A percentile compares a stretch with the other conserved stretches of the same genome.
Evolutionary conservation across 2,329 filamentous ascomycete genomes (phyloP).

Genomic region (Leptodontidium sp.): DNA sequence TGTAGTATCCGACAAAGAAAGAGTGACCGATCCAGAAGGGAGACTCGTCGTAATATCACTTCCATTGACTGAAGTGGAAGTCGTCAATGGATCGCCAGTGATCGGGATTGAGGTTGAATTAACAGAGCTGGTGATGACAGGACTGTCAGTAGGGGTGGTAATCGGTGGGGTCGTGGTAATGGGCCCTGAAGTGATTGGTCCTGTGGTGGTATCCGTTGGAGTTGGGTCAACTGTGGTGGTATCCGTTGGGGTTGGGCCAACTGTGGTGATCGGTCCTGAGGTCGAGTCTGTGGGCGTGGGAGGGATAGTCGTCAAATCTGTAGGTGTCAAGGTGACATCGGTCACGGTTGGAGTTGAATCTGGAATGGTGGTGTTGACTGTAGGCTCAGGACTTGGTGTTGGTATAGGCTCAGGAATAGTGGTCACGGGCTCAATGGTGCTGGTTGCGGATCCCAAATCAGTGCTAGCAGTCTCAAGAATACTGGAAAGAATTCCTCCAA

Average conservation of each 20-base stretch:
- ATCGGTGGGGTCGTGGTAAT: conserved; percentile 8
- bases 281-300: conserved; percentile 14
- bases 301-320: not conserved
- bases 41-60: conserved; percentile 20
- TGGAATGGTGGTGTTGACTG: not conserved
- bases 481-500: conserved; percentile 30
- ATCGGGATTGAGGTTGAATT: not conserved
- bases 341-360: conserved; percentile 14
- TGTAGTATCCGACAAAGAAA: conserved; percentile 1
- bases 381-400: not conserved
- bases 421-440: not conserved
- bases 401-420: conserved; percentile 16
- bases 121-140: not conserved
- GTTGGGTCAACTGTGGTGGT: not conserved
- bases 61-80: not conserved
- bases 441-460: conserved; percentile 1
- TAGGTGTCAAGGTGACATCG: not conserved
- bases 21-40: conserved; percentile 10
- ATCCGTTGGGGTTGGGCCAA: not conserved
- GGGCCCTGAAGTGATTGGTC: not conserved
- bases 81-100: conserved; percentile 3
- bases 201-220: not conserved
- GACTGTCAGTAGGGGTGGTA: conserved; percentile 8
- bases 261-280: conserved; percentile 7
- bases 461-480: conserved; percentile 20